phyloP scores from a whole-genome alignment of 1,284 basidiomycete genomes.

The Pyrrhoderma lamaoense region DNA sequence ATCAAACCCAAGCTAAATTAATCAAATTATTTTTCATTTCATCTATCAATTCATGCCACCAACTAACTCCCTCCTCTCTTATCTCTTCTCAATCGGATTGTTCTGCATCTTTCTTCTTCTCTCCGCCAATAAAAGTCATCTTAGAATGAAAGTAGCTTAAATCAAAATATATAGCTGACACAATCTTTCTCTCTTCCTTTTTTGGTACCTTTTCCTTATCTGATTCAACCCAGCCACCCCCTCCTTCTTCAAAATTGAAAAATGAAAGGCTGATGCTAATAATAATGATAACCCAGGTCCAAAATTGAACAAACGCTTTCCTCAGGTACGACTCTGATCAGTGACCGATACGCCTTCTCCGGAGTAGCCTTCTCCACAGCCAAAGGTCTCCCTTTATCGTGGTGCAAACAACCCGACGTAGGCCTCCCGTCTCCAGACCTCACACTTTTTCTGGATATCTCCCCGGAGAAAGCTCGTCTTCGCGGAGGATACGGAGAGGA shows the following conservation, averaged over 20 bases:
- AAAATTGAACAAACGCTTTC: conserved; percentile 56
- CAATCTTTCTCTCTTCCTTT: too few species aligned
- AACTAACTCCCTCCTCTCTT: too few species aligned
- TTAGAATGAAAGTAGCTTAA: too few species aligned
- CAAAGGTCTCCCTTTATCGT: conserved; percentile 63
- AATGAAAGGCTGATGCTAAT: neutral
- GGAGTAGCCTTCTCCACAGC: conserved; percentile 92
- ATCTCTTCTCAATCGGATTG: too few species aligned
- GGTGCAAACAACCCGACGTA: conserved; percentile 83
- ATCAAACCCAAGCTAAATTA: too few species aligned
- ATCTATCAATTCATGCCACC: too few species aligned
- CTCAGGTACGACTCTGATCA: conserved; percentile 70
- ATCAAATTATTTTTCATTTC: too few species aligned
- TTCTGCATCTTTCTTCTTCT: too few species aligned
- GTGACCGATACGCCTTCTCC: conserved; percentile 95
- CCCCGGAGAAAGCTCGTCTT: conserved; percentile 59
- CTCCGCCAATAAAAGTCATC: too few species aligned
- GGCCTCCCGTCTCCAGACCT: conserved; percentile 86
- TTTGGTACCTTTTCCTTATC: neutral
- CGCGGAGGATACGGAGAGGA: conserved; percentile 91
- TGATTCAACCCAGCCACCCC: neutral
- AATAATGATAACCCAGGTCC: conserved; percentile 41
- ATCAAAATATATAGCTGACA: too few species aligned
- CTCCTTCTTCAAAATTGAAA: neutral
- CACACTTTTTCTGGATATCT: conserved; percentile 81